Base-by-base conservation (phyloP, 495 filamentous ascomycete species). In the Barbatosphaeria neglecta region DNA sequence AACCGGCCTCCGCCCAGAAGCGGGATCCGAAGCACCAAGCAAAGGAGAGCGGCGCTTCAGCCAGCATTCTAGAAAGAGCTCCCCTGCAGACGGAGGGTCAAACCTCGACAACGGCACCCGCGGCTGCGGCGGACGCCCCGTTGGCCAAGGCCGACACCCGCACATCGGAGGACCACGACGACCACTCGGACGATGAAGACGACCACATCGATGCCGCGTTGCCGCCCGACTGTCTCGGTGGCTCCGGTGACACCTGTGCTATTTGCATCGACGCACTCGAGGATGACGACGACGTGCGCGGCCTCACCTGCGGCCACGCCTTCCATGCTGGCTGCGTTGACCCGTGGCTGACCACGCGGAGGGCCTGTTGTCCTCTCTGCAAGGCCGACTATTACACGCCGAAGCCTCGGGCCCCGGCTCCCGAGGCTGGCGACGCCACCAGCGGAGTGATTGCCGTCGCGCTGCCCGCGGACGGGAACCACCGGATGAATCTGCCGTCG, bases 321-420 rank as follows among this genome's bases (percentile, higher is more conserved):
- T 99, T 97, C 74, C 92, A 99, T 64, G 84, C 86, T 40, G 78
- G 76, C 19, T 99, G 92, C 63, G 75, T 99, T 17, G 92, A 99
- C 56, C 92, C 93, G 10, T 98, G 92, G 92, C 69, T 98, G 44
- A 98, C 92, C 1, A 86, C 80, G 55, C 75, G 92, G 50, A 80
- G 90, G 49, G 93, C 92, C 11, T 95, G 92, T 63, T 99, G 93
- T 63, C 93, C 93, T 42, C 78, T 97, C 38, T 97, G 92, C 71
- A 99, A 99, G 67, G 82, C 87, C 28, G 89, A 96, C 52, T 98
- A 96, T 64, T 97, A 93, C 61, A 78, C 86, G 28, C 88, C 89
- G 0, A 95, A 94, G 59, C 85, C 86, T 17, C 83, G 84, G 6
- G 57, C 66, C 1, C 50, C 59, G 11, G 59, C 58, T 16, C 52